These are phyloP conservation scores for Candolleomyces aberdarensis DNA, from an alignment of 768 basidiomycete genomes.

Conservation along the genomic window DNA sequence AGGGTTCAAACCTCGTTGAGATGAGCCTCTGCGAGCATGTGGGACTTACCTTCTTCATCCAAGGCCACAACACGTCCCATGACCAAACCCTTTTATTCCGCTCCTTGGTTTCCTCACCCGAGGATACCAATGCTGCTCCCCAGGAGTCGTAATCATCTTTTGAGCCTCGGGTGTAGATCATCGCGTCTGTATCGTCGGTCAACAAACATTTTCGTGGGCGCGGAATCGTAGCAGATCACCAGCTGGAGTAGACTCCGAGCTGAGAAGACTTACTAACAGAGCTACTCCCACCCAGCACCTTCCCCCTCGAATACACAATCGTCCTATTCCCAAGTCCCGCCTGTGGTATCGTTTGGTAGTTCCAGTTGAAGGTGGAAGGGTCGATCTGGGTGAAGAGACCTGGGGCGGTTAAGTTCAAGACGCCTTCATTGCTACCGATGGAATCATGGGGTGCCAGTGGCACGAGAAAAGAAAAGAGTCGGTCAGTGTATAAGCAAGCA, in stretches of 20 bases:
- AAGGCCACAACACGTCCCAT: too few species aligned
- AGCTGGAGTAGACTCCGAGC: background rate
- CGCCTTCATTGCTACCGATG: background rate
- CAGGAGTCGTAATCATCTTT: too few species aligned
- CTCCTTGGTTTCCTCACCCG: too few species aligned
- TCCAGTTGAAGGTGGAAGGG: conserved; percentile 21
- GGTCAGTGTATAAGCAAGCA: background rate
- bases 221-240: background rate
- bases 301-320: conserved; percentile 22
- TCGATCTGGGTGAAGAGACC: conserved; percentile 3
- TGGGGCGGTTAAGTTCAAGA: background rate
- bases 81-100: too few species aligned
- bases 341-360: conserved; percentile 26
- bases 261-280: conserved; percentile 18
- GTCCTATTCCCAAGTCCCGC: conserved; percentile 16
- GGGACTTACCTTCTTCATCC: too few species aligned
- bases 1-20: too few species aligned
- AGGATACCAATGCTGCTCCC: too few species aligned
- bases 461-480: background rate
- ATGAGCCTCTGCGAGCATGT: too few species aligned
- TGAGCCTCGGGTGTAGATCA: too few species aligned
- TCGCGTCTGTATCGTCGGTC: conserved; percentile 14
- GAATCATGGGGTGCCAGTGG: background rate
- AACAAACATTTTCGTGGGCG: background rate
- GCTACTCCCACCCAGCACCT: conserved; percentile 26